Conservation (phyloP, 306 rosid genomes). For the Vachellia pachyceras region DNA sequence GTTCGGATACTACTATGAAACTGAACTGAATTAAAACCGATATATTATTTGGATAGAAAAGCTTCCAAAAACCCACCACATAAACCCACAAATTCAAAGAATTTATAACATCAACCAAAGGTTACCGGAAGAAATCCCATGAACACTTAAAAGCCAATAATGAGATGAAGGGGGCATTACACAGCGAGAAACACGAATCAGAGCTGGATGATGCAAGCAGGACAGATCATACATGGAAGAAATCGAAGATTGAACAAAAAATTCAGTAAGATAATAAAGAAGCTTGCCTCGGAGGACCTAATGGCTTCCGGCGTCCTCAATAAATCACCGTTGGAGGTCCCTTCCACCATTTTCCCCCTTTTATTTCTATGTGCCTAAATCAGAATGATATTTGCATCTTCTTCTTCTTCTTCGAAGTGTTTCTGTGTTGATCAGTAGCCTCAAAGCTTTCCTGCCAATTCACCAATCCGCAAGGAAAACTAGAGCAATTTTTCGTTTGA, state of each 20-base stretch:
- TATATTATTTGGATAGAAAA: not conserved
- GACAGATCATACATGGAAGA: not conserved
- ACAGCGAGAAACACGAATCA: not conserved
- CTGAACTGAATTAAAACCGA: not conserved
- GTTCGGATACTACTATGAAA: no score
- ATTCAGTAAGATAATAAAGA: not conserved
- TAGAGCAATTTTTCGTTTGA: not conserved
- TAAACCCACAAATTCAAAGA: not conserved
- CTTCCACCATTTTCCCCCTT: slow-evolving; percentile 63
- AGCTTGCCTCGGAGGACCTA: slow-evolving; percentile 77
- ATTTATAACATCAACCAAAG: not conserved
- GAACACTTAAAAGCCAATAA: slow-evolving; percentile 15
- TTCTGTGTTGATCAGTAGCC: not conserved
- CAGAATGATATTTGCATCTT: not conserved
- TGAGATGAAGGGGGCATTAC: not conserved
- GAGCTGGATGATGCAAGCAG: not conserved
- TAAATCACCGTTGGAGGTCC: slow-evolving; percentile 52
- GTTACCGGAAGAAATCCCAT: not conserved
- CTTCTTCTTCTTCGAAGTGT: not conserved
- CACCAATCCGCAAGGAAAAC: slow-evolving; percentile 18
- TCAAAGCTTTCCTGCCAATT: slow-evolving; percentile 51
- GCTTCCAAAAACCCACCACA: not conserved
- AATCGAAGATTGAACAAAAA: not conserved
- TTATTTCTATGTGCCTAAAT: not conserved
- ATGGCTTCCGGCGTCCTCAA: slow-evolving; percentile 65